Evolutionary conservation across 163 green algal genomes (phyloP), one percentile per base, ranked within the genome.

Genomic region (Scenedesmus sp.): DNA sequence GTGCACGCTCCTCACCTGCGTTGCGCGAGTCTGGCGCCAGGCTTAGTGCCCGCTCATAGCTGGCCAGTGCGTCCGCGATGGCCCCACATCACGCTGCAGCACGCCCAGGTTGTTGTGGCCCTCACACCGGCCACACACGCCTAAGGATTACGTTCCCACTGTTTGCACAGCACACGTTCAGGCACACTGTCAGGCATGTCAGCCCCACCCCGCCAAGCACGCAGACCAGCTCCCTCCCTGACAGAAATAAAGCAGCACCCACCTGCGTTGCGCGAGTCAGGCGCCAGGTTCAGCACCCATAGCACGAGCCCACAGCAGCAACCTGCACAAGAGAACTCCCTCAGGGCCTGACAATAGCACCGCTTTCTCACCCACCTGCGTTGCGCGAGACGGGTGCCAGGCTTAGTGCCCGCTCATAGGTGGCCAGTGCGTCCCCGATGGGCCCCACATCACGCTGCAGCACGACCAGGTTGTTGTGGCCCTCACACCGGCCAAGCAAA

Each of bases 61-160:
- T 91, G 10, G 85, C 66, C 26, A 97, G 94, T 1, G 96, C 97
- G 5, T 98, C 98, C 3, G 92, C 81, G 20, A 97, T 96, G 18
- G 94, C 93, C 7, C 96, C 84, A 98, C 94, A 74, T 98, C 96
- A 0, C 34, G 34, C 93, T 98, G 96, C 86, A 99, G 96, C 88
- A 99, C 97, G 0, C 98, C 98, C 56, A 99, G 93, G 95, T 99
- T 99, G 94, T 99, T 99, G 95, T 98, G 95, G 0, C 98, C 98
- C 94, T 99, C 98, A n/a, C 23, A 46, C 34, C 34, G 0, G 34
- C 34, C 34, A 46, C 34, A 46, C 34, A 46, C 34, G 0, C 34
- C 34, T 46, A 46, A 26, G 26, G 26, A 26, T 26, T 26, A 26
- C 26, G 26, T 26, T 26, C 26, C 26, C 26, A 26, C 26, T 26